Evolutionary conservation across 768 basidiomycete species (phyloP), one percentile per base, ranked within the genome.

Genomic region (Amanita muscaria): DNA sequence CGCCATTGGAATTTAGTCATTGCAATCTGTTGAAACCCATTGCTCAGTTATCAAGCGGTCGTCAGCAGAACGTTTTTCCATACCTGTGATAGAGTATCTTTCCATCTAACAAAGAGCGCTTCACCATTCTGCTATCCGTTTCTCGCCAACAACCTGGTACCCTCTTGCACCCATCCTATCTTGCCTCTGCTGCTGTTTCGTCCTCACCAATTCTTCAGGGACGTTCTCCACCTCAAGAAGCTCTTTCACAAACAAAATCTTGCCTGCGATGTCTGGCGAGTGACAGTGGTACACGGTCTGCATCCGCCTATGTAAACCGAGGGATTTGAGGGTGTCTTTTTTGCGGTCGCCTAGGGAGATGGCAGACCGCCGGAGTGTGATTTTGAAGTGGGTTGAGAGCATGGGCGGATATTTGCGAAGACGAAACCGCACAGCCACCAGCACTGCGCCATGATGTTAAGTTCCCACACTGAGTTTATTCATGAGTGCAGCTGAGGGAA

Each of bases 161-260:
- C 88, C 88, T 35, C 81, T 67, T 9, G 72, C 61, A 8, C 85
- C 75, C 59, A 72, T 78, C 56, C 88, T 68, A 49, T 83, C 82
- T 54, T 29, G 7, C 27, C 27, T 29, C 27, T 29, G 27, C 27
- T 29, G 27, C 27, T 74, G 65, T 58, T 79, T 79, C n/a, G 78
- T 82, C 64, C 73, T 71, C 19, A 90, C 87, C 44, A 72, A 66
- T 25, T 71, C 68, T 19, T 68, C 66, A 0, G 82, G 76, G 12
- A 96, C 90, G 57, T 93, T 94, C 27, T 81, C 73, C 33, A 97
- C 91, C 56, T 85, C 75, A 8, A 96, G 77, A 34, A 97, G 67
- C 64, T 97, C 92, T 70, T 96, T 97, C 46, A 96, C 79, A 18
- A 65, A 64, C 38, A 97, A 68, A 40, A 96, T 91, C 62, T 88